A percentile compares a stretch with the other conserved stretches of the same genome.
These are phyloP conservation scores for Trypanosoma theileri DNA, from an alignment of 208 protist species.

Conservation along the genomic window DNA sequence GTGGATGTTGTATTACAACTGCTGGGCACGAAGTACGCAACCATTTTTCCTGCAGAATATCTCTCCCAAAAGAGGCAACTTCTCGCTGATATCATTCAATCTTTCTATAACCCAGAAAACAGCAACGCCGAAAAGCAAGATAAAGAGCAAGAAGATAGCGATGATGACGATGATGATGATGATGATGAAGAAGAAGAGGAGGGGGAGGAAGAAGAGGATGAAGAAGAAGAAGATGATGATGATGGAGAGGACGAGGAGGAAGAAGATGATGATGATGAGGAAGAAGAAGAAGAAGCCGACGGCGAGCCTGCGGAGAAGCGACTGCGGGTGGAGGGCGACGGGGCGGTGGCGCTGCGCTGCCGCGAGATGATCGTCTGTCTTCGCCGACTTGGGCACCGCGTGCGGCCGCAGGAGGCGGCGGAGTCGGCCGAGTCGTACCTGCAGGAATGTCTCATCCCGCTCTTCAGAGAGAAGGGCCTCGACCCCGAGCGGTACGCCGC, in stretches of 20 bases:
- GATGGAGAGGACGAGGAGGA: slow-evolving; percentile 40
- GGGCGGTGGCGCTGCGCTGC: slow-evolving; percentile 50
- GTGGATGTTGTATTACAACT: slow-evolving; percentile 68
- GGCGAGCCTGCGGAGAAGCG: slow-evolving; percentile 46
- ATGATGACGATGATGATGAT: slow-evolving; percentile 27
- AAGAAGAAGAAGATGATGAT: slow-evolving; percentile 36
- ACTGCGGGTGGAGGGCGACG: slow-evolving; percentile 32
- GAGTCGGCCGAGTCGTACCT: slow-evolving; percentile 73
- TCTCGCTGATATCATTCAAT: slow-evolving; percentile 47
- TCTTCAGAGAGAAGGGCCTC: slow-evolving; percentile 72
- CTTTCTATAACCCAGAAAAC: slow-evolving; percentile 27
- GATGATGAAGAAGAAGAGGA: slow-evolving; percentile 35
- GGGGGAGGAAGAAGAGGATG: slow-evolving; percentile 35
- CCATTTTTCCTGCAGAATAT: slow-evolving; percentile 59
- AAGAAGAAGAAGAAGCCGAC: slow-evolving; percentile 25
- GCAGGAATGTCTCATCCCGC: slow-evolving; percentile 47
- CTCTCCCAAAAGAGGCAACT: slow-evolving; percentile 44
- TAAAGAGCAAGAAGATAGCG: slow-evolving; percentile 25
- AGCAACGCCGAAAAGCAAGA: slow-evolving; percentile 24
- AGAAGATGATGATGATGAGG: slow-evolving; percentile 36
- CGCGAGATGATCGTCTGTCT: slow-evolving; percentile 74
- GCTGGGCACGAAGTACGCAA: slow-evolving; percentile 57
- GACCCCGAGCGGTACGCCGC: slow-evolving; percentile 65
- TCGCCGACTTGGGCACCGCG: slow-evolving; percentile 60
- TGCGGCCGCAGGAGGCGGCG: slow-evolving; percentile 39